A percentile compares a stretch with the other conserved stretches of the same genome.
Conservation (phyloP, 805 yeast genomes). For the Ascoidea asiatica region DNA sequence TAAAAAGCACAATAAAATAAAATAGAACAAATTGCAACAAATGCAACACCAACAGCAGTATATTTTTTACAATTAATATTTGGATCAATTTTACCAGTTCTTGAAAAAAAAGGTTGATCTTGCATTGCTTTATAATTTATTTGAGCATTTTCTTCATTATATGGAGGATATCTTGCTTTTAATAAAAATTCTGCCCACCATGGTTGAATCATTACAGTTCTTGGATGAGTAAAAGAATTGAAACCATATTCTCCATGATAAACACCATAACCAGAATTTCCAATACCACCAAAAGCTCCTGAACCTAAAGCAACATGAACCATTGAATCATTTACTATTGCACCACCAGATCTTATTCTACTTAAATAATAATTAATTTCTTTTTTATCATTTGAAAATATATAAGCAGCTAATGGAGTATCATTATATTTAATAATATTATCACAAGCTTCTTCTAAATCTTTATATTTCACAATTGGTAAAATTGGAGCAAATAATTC, state of each 20-base stretch:
- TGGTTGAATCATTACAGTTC: slow-evolving; percentile 54
- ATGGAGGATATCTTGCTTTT: slow-evolving; percentile 59
- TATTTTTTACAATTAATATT: too few species aligned
- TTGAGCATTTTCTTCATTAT: slow-evolving; percentile 19
- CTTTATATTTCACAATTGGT: slow-evolving; percentile 48
- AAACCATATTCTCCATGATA: slow-evolving; percentile 69
- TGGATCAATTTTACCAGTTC: too few species aligned
- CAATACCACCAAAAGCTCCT: slow-evolving; percentile 89
- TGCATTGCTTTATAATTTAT: neutral
- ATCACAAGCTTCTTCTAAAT: slow-evolving; percentile 29
- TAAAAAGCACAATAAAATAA: too few species aligned
- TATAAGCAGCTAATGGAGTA: slow-evolving; percentile 72
- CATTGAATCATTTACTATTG: slow-evolving; percentile 55
- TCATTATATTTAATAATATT: slow-evolving; percentile 37
- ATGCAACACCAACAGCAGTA: too few species aligned
- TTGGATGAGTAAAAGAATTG: slow-evolving; percentile 54
- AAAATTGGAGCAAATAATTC: slow-evolving; percentile 82
- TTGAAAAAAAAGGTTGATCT: neutral
- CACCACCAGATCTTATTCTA: slow-evolving; percentile 58
- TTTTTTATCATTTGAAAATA: slow-evolving; percentile 35
- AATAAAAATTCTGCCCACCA: slow-evolving; percentile 47
- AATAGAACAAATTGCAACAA: too few species aligned
- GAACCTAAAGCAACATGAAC: slow-evolving; percentile 53
- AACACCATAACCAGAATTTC: slow-evolving; percentile 68
- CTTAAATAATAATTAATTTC: slow-evolving; percentile 37